Conservation (phyloP, 352 stramenopile genomes). For the Chrysophaeum taylorii region DNA sequence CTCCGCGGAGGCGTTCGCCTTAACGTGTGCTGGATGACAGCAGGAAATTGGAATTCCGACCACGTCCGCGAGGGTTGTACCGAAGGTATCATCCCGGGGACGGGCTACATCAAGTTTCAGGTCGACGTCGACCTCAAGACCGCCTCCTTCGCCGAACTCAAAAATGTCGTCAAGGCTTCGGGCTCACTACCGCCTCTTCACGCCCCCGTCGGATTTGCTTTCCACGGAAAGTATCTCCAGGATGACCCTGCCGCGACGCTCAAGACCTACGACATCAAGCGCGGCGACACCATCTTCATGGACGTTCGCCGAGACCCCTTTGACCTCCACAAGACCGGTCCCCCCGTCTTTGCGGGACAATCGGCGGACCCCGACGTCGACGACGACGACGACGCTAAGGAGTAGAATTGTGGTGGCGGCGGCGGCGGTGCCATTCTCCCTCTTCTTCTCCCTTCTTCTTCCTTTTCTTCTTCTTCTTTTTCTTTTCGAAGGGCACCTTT, state of each 20-base stretch:
- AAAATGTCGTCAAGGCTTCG: not conserved
- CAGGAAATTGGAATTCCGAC: not conserved
- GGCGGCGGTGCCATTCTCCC: no score
- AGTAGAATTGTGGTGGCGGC: no score
- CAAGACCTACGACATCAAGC: not conserved
- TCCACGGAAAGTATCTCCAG: not conserved
- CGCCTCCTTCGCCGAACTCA: not conserved
- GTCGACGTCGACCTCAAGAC: slow-evolving; percentile 10
- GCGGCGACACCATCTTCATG: slow-evolving; percentile 4
- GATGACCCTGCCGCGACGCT: not conserved
- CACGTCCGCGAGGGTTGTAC: not conserved
- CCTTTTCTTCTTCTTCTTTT: no score
- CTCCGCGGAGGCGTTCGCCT: slow-evolving; percentile 53
- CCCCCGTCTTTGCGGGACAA: not conserved
- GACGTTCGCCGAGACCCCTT: slow-evolving; percentile 3
- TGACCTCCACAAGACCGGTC: slow-evolving; percentile 3
- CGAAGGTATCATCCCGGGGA: slow-evolving; percentile 8
- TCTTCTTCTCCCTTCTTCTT: no score
- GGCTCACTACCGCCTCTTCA: not conserved
- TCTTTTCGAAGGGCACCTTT: no score
- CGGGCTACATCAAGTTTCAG: slow-evolving; percentile 10
- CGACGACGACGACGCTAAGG: not conserved
- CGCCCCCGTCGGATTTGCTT: not conserved
- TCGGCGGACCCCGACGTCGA: not conserved
- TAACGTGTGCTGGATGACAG: slow-evolving; percentile 6